Base-by-base conservation (phyloP, 192 early-diverging fungal genomes). In the Obelidium mucronatum region DNA sequence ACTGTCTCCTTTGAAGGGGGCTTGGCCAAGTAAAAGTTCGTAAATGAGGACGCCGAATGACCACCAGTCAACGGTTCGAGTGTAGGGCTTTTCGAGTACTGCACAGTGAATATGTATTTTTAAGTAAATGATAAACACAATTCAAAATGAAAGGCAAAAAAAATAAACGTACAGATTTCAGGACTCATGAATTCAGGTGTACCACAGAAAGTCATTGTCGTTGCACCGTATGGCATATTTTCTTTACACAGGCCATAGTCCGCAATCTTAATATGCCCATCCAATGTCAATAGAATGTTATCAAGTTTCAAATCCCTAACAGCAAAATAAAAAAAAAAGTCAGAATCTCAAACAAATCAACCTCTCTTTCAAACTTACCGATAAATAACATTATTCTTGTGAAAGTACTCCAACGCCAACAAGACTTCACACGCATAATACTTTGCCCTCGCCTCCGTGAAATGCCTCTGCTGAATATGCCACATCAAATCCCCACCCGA, bases 121-220 rank as follows among this genome's bases (percentile, higher is more conserved):
- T n/a, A n/a, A 28, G 40, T 17, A 60, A 11, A 60, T 60, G 28
- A 28, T 39, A 1, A 66, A 30, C 34, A 66, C 1, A n/a, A n/a
- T n/a, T n/a, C 24, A 22, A 58, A 58, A 28, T 58, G 55, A 58
- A 58, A 24, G 31, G 26, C n/a, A n/a, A n/a, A n/a, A n/a, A n/a
- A 2, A 58, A 59, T n/a, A 26, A n/a, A 44, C 72, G 8, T 35
- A 74, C 72, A 85, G 58, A 99, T 97, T 83, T 99, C 97, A 48
- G 97, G 97, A 6, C 95, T 95, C 96, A 99, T 99, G 74, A 97
- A 99, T 81, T 99, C 97, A 28, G 97, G 97, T 30, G 97, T 99
- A 26, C 97, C 97, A 78, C 96, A 98, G 85, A 98, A 98, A 1
- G 96, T 98, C 64, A 91, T 95, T 1, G 98, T 98, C 0, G 90